A percentile compares a stretch with the other conserved stretches of the same genome.
These are phyloP conservation scores for Cutaneotrichosporon sp. DNA, from an alignment of 1,284 basidiomycete species.

Conservation along the genomic window DNA sequence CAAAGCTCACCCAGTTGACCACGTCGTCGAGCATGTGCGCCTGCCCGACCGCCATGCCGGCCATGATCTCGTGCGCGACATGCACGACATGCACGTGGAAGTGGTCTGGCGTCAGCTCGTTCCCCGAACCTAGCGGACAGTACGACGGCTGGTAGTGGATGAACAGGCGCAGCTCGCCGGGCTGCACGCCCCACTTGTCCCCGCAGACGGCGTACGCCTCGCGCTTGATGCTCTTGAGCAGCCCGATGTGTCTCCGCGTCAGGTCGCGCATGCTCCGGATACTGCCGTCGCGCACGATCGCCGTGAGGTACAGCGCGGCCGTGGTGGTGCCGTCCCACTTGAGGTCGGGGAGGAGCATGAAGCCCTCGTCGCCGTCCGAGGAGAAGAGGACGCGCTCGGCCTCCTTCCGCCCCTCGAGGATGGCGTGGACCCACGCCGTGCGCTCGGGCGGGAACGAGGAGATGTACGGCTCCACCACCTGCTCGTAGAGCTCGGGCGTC, in stretches of 20 bases:
- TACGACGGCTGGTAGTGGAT: conserved; percentile 96
- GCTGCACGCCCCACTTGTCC: conserved; percentile 68
- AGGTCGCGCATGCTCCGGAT: conserved; percentile 74
- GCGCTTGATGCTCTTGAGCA: conserved; percentile 66
- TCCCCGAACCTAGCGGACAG: conserved; percentile 63
- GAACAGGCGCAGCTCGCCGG: conserved; percentile 71
- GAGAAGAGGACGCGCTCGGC: conserved; percentile 71
- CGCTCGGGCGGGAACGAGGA: conserved; percentile 68
- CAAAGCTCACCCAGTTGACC: conserved; percentile 68
- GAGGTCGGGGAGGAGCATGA: conserved; percentile 85
- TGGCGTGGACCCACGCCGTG: conserved; percentile 87
- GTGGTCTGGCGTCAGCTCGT: conserved; percentile 64
- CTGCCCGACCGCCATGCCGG: conserved; percentile 82
- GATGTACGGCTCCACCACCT: conserved; percentile 77
- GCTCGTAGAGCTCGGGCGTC: conserved; percentile 71
- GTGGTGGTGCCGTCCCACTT: conserved; percentile 84
- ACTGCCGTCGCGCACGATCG: conserved; percentile 62
- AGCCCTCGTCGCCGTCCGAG: conserved; percentile 63
- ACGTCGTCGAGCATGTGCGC: conserved; percentile 92
- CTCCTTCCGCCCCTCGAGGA: conserved; percentile 79
- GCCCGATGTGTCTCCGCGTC: conserved; percentile 62
- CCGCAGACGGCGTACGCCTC: conserved; percentile 68
- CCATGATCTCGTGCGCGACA: conserved; percentile 63
- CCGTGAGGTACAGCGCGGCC: conserved; percentile 66
- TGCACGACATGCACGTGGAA: conserved; percentile 95